phyloP scores from a whole-genome alignment of 1,139 yeast species.

The Kazachstania sp. region DNA sequence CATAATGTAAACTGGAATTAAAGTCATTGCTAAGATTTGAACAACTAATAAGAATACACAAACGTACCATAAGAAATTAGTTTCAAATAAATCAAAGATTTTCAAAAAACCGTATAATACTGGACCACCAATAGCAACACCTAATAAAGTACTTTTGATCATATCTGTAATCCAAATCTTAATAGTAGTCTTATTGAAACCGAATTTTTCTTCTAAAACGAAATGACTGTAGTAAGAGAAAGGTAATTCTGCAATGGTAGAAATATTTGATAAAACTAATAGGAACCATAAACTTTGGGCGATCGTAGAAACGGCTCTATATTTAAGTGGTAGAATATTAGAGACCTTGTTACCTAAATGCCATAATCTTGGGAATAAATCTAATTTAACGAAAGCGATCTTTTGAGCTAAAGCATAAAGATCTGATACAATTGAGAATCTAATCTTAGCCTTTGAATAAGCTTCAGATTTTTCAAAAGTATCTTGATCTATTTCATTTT shows the following conservation, averaged over 20 bases:
- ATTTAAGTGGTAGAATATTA: slow-evolving; percentile 35
- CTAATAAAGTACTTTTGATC: slow-evolving; percentile 50
- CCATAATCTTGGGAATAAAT: slow-evolving; percentile 69
- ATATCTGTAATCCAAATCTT: slow-evolving; percentile 64
- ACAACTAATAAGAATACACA: slow-evolving; percentile 63
- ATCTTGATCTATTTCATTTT: slow-evolving; percentile 57
- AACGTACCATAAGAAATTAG: slow-evolving; percentile 68
- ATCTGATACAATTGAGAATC: slow-evolving; percentile 54
- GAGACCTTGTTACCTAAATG: slow-evolving; percentile 33
- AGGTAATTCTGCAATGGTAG: slow-evolving; percentile 55
- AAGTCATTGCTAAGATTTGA: slow-evolving; percentile 63
- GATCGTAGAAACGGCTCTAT: slow-evolving; percentile 41
- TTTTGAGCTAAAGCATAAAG: slow-evolving; percentile 48
- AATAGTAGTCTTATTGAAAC: slow-evolving; percentile 79
- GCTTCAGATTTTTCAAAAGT: slow-evolving; percentile 72
- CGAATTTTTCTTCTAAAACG: slow-evolving; percentile 84
- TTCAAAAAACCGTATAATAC: slow-evolving; percentile 66
- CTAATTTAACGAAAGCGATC: slow-evolving; percentile 48
- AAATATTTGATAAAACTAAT: slow-evolving; percentile 40
- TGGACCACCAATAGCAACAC: slow-evolving; percentile 60
- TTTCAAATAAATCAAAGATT: slow-evolving; percentile 73
- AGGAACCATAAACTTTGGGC: slow-evolving; percentile 64
- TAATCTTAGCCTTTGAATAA: slow-evolving; percentile 75
- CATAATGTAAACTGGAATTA: slow-evolving; percentile 76
- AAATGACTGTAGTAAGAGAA: slow-evolving; percentile 67